A percentile compares a stretch with the other conserved stretches of the same genome.
phyloP scores from a whole-genome alignment of 225 moss, liverwort and hornwort species.

The Bryum argenteum region DNA sequence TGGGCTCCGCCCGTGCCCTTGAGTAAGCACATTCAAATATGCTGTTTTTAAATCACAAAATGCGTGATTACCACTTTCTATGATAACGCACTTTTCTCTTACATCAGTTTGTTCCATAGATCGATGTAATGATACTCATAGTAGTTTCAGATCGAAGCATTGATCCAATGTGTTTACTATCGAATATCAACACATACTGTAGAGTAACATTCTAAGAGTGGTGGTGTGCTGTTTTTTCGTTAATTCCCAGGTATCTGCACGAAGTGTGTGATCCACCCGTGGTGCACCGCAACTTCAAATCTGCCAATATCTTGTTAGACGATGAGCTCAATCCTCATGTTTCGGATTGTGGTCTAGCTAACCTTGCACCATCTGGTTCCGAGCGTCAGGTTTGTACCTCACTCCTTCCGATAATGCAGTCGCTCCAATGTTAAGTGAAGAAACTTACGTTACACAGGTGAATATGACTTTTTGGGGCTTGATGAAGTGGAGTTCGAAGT shows the following conservation, averaged over 20 bases:
- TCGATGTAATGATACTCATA: not conserved
- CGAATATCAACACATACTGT: not conserved
- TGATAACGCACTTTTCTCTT: not conserved
- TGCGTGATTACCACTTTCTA: too few species aligned
- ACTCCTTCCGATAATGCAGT: not conserved
- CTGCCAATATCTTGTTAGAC: conserved; percentile 68
- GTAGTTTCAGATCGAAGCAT: too few species aligned
- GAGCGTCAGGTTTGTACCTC: conserved; percentile 60
- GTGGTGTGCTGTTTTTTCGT: not conserved
- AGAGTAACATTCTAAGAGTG: not conserved
- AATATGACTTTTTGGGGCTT: too few species aligned
- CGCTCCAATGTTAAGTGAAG: not conserved
- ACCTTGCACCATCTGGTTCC: conserved; percentile 63
- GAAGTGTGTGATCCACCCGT: conserved; percentile 75
- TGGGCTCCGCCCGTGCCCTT: conserved; percentile 70
- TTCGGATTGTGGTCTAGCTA: conserved; percentile 70
- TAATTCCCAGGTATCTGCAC: conserved; percentile 58
- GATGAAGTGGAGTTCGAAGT: too few species aligned
- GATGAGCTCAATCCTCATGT: conserved; percentile 73
- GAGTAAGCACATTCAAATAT: conserved; percentile 41
- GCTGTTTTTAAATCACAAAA: not conserved
- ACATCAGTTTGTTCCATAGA: not conserved
- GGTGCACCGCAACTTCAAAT: conserved; percentile 77
- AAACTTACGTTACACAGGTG: too few species aligned
- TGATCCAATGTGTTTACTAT: too few species aligned